phyloP scores from a whole-genome alignment of 2,329 filamentous ascomycete genomes.

The Cladosporium colombiae region DNA sequence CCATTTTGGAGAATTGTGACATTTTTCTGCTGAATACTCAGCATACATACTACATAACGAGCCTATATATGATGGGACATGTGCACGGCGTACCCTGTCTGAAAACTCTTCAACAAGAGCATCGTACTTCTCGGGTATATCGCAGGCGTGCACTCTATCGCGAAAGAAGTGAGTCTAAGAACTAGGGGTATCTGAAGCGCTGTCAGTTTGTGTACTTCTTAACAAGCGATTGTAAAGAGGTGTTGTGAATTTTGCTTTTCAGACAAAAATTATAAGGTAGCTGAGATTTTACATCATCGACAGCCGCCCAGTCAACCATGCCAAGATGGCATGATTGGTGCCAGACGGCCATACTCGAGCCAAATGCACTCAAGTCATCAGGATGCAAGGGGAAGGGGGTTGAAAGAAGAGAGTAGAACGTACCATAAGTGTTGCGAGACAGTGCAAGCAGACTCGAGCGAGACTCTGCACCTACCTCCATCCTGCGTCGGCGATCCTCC shows the following conservation, averaged over 20 bases:
- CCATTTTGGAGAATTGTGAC: constrained; percentile 91
- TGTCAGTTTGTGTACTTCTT: constrained; percentile 22
- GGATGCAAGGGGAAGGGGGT: constrained; percentile 44
- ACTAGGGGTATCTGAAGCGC: constrained; percentile 19
- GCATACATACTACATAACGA: constrained; percentile 37
- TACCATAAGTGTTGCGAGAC: constrained; percentile 34
- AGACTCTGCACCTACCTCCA: constrained; percentile 75
- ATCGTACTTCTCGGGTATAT: constrained; percentile 86
- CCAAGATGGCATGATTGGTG: constrained; percentile 74
- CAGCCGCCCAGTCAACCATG: constrained; percentile 54
- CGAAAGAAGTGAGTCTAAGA: constrained; percentile 11
- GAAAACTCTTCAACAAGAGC: constrained; percentile 77
- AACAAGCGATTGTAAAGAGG: constrained; percentile 17
- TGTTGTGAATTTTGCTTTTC: constrained; percentile 56
- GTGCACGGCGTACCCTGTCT: constrained; percentile 71
- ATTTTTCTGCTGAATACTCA: constrained; percentile 63
- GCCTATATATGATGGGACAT: constrained; percentile 27
- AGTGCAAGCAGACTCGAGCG: constrained; percentile 18
- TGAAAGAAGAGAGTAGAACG: constrained; percentile 29
- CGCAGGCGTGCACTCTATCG: constrained; percentile 87
- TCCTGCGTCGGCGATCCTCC: constrained; percentile 81
- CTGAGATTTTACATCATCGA: constrained; percentile 99
- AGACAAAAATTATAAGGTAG: constrained; percentile 93
- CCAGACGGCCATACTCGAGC: constrained; percentile 88
- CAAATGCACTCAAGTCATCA: constrained; percentile 99